phyloP scores from a whole-genome alignment of 805 yeast species.

The Saturnispora quitensis region DNA sequence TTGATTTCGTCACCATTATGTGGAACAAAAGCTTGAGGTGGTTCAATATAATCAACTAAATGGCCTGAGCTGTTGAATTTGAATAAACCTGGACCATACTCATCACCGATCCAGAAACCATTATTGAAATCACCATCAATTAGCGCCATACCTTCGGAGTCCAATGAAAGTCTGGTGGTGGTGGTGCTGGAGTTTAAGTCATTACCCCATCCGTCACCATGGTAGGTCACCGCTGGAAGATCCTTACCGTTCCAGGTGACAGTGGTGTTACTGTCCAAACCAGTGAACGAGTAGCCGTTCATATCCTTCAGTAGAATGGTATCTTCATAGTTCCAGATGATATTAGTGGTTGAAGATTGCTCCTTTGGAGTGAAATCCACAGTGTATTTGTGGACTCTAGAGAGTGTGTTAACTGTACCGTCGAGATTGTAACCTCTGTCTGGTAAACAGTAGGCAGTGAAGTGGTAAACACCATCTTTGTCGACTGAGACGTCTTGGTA shows the following conservation, averaged over 20 bases:
- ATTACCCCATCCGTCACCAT: constrained; percentile 27
- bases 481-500: constrained; percentile 19
- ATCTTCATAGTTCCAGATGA: constrained; percentile 24
- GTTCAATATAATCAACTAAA: constrained; percentile 21
- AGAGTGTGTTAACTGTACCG: constrained; percentile 24
- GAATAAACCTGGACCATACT: constrained; percentile 27
- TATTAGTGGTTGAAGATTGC: constrained; percentile 15
- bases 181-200: constrained; percentile 13
- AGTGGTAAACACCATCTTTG: constrained; percentile 20
- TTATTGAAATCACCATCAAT: constrained; percentile 23
- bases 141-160: constrained; percentile 23
- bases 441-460: constrained; percentile 24
- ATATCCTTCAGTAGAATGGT: constrained; percentile 25
- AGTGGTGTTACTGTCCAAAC: constrained; percentile 25
- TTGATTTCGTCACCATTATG: constrained; percentile 17
- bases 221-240: constrained; percentile 22
- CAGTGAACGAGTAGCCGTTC: constrained; percentile 22
- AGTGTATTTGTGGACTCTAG: constrained; percentile 22
- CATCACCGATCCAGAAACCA: constrained; percentile 29
- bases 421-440: constrained; percentile 29
- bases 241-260: constrained; percentile 17
- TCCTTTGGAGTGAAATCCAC: constrained; percentile 21
- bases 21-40: constrained; percentile 26
- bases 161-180: constrained; percentile 24
- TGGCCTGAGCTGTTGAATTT: constrained; percentile 22